Evolutionary conservation across 768 basidiomycete species (phyloP).

Genomic region (Leccinum sublutescens): DNA sequence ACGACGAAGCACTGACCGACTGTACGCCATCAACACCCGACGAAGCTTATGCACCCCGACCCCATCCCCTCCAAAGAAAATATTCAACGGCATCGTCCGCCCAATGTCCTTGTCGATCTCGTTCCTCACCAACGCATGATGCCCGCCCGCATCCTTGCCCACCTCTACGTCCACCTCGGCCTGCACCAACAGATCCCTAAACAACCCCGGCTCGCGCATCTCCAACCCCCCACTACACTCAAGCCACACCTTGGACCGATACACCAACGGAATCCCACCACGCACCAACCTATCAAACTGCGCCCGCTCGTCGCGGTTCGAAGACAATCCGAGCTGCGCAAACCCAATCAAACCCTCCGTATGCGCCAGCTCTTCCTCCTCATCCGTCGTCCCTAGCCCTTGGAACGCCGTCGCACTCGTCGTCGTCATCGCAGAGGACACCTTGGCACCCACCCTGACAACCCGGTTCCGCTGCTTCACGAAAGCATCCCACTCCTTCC

Average conservation of each 20-base stretch:
- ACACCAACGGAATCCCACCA: slow-evolving; percentile 82
- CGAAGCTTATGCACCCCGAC: slow-evolving; percentile 90
- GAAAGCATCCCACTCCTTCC: slow-evolving; percentile 88
- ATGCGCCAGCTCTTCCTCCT: slow-evolving; percentile 75
- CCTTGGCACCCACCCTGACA: slow-evolving; percentile 32
- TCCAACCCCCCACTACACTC: slow-evolving; percentile 95
- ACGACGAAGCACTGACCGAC: slow-evolving; percentile 55
- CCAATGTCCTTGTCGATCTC: slow-evolving; percentile 98
- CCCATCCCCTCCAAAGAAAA: slow-evolving; percentile 97
- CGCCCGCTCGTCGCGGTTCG: slow-evolving; percentile 66
- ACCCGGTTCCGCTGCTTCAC: slow-evolving; percentile 62
- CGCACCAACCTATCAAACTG: slow-evolving; percentile 82
- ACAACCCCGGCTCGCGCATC: slow-evolving; percentile 88
- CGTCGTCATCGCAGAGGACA: slow-evolving; percentile 17
- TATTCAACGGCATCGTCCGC: slow-evolving; percentile 88
- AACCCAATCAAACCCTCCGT: slow-evolving; percentile 88
- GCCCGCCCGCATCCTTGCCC: not conserved
- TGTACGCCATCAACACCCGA: slow-evolving; percentile 88
- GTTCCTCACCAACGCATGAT: slow-evolving; percentile 46
- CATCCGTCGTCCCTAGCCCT: slow-evolving; percentile 60
- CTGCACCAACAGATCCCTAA: slow-evolving; percentile 75
- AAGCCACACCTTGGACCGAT: slow-evolving; percentile 86
- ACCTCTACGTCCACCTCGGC: slow-evolving; percentile 38
- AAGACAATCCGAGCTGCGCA: slow-evolving; percentile 78
- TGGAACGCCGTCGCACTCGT: slow-evolving; percentile 61